Conservation (phyloP, 2,329 filamentous ascomycete genomes). For the Fusarium sterilihyphosum region DNA sequence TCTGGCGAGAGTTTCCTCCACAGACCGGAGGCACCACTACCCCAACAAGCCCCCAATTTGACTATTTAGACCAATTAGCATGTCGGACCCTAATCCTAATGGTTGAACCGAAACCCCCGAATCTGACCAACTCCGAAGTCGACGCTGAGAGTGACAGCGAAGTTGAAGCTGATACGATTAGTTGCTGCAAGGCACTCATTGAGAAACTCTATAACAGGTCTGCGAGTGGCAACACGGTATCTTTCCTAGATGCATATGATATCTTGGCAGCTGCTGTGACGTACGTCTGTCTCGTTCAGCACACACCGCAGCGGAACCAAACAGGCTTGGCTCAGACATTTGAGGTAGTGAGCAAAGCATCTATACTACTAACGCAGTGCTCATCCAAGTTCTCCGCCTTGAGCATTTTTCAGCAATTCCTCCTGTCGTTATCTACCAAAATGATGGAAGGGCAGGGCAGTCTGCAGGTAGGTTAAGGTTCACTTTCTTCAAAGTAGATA, state of each 20-base stretch:
- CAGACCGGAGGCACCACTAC: background rate
- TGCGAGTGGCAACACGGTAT: background rate
- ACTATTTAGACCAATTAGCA: conserved; percentile 6
- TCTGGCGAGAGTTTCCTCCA: conserved; percentile 22
- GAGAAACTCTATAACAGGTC: conserved; percentile 3
- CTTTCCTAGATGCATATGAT: conserved; percentile 24
- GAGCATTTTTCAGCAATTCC: conserved; percentile 11
- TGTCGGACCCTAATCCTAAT: conserved; percentile 10
- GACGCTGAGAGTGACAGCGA: background rate
- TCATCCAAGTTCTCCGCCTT: conserved; percentile 9
- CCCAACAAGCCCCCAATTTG: background rate
- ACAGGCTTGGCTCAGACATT: conserved; percentile 7
- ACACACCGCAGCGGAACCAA: background rate
- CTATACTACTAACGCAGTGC: conserved; percentile 13
- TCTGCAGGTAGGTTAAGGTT: background rate
- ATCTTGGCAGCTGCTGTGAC: conserved; percentile 7
- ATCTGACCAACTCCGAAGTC: background rate
- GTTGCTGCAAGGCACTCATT: conserved; percentile 10
- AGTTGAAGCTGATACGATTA: background rate
- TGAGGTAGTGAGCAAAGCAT: conserved; percentile 23
- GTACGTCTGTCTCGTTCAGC: background rate
- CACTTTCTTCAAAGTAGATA: background rate
- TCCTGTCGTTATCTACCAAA: background rate
- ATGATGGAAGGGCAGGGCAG: conserved; percentile 2
- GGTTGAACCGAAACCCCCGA: rapidly evolving